Conservation (phyloP, 768 basidiomycete genomes). For the Collybiopsis luxurians region DNA sequence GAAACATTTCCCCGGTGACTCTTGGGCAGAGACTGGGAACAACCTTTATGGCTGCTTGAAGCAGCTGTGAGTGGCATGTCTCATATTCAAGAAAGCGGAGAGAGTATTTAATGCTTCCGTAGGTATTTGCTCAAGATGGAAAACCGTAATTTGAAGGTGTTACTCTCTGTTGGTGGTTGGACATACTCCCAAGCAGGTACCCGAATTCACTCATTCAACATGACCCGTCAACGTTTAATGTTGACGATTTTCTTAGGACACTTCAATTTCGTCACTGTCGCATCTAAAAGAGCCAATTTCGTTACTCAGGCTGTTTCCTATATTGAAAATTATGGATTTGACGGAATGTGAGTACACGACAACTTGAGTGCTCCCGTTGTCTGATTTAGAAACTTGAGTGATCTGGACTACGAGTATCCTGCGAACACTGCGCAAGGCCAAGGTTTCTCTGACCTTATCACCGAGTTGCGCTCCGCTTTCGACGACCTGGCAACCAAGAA, state of each 20-base stretch:
- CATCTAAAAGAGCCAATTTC: constrained; percentile 51
- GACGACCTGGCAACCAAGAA: constrained; percentile 54
- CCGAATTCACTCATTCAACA: too few relatives aligned
- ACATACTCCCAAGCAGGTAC: constrained; percentile 65
- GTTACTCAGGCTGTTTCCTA: constrained; percentile 59
- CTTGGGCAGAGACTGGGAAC: constrained; percentile 71
- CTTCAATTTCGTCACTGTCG: constrained; percentile 59
- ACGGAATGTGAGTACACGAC: constrained; percentile 56
- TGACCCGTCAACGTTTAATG: too few relatives aligned
- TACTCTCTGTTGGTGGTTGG: constrained; percentile 59
- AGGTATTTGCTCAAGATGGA: constrained; percentile 54
- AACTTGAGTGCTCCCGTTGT: not conserved
- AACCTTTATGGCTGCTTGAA: constrained; percentile 83
- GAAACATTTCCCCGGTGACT: constrained; percentile 73
- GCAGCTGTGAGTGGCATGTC: constrained; percentile 41
- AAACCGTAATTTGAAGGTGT: constrained; percentile 51
- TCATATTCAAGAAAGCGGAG: too few relatives aligned
- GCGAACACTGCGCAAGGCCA: constrained; percentile 53
- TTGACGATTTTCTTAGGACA: constrained; percentile 50
- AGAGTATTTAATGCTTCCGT: constrained; percentile 54
- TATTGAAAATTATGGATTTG: constrained; percentile 75
- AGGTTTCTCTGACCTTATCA: constrained; percentile 65
- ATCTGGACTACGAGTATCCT: constrained; percentile 82
- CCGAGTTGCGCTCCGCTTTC: constrained; percentile 60
- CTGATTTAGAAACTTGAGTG: constrained; percentile 35